Conservation (phyloP, 495 filamentous ascomycete genomes). For the Trichoderma erinaceum region DNA sequence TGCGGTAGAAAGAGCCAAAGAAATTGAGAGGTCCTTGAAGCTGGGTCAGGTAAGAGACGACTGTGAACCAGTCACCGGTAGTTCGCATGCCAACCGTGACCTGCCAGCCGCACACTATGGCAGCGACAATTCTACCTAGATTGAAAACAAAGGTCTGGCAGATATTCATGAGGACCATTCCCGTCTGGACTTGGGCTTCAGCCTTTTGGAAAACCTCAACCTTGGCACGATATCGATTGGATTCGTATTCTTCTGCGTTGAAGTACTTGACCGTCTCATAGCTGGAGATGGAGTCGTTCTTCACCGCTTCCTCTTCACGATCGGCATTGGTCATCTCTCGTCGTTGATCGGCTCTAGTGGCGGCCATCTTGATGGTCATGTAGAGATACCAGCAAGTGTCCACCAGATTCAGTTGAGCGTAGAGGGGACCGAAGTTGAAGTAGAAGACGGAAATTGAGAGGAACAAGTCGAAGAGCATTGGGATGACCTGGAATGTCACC, state of each 20-base stretch:
- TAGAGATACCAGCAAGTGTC: slow-evolving; percentile 97
- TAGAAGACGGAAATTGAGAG: slow-evolving; percentile 86
- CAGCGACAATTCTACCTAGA: slow-evolving; percentile 73
- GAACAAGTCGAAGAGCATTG: slow-evolving; percentile 86
- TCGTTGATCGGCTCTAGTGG: slow-evolving; percentile 83
- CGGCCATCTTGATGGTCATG: slow-evolving; percentile 90
- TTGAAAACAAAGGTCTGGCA: slow-evolving; percentile 92
- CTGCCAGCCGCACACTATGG: slow-evolving; percentile 85
- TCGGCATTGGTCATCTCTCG: slow-evolving; percentile 91
- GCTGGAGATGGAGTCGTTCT: slow-evolving; percentile 95
- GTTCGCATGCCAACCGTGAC: slow-evolving; percentile 63
- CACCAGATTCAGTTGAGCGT: slow-evolving; percentile 82
- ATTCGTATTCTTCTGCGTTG: slow-evolving; percentile 92
- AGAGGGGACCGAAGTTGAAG: slow-evolving; percentile 74
- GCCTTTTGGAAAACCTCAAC: slow-evolving; percentile 77
- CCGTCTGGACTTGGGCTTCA: slow-evolving; percentile 82
- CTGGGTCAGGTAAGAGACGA: slow-evolving; percentile 88
- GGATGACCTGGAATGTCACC: slow-evolving; percentile 88
- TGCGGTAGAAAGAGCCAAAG: slow-evolving; percentile 96
- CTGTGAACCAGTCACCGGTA: slow-evolving; percentile 72
- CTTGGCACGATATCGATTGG: slow-evolving; percentile 72
- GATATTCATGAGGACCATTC: slow-evolving; percentile 88
- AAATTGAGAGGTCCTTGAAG: slow-evolving; percentile 91
- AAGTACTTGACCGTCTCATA: slow-evolving; percentile 99
- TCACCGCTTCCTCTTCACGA: slow-evolving; percentile 91